Evolutionary conservation across 2,329 filamentous ascomycete genomes (phyloP), one percentile per base, ranked within the genome.

Genomic region (Penicillium sp.): DNA sequence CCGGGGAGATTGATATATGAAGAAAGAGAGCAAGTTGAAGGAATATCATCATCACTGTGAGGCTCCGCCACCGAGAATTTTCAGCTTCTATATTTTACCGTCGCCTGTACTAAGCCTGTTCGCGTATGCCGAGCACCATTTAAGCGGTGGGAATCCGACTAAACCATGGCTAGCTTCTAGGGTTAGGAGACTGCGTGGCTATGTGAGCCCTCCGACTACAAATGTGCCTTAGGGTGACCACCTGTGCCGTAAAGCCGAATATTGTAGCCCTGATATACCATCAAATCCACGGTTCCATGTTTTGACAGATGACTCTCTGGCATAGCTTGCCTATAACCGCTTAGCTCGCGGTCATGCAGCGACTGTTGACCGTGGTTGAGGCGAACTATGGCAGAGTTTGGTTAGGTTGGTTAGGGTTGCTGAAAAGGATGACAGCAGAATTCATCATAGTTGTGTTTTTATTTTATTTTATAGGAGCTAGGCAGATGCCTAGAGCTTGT

Each of bases 151-250:
- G 41, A 23, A 2, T 11, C 20, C 18, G 6, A 4, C 10, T 10
- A 9, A 42, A 27, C 50, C 50, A 44, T 50, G 50, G 50, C 41
- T 38, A 24, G 4, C 8, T 28, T 38, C 31, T 32, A 24, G 47
- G 40, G 36, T 43, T 24, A 23, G 44, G 40, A 11, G 16, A n/a
- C 22, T 26, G 7, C 18, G 9, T 11, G 24, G n/a, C 8, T 14
- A 1, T 40, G 14, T 13, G 18, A 28, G n/a, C 2, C 34, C 28
- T 24, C 14, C 29, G 32, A 38, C 22, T 42, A 38, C 28, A 34
- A 11, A 18, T 18, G 7, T 16, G 14, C 18, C 8, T 9, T 18
- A 18, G 31, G 16, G 14, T 3, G 11, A 34, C 4, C 9, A 34
- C 4, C 9, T 10, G 31, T 16, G 10, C 14, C 14, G 16, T 10